Evolutionary conservation across 352 stramenopile genomes (phyloP), one percentile per base, ranked within the genome.

Genomic region (Phytopythium aichiense): DNA sequence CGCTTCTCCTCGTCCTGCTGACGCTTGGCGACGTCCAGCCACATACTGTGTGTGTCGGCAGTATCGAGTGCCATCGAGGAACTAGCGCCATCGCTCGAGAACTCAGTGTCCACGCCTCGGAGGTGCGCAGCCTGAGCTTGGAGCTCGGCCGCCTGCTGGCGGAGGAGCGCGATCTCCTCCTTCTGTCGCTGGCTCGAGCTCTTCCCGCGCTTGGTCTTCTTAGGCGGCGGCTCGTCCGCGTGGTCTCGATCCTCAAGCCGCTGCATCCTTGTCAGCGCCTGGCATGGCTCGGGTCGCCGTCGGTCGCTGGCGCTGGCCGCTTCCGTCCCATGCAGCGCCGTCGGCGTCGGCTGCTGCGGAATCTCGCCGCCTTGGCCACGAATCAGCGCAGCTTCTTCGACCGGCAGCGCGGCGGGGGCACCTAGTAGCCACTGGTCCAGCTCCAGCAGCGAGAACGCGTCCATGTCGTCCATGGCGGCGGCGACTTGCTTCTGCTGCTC

Each of bases 141-240:
- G 4, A 77, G 59, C 37, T 78, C 55, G 11, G 62, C 25, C 1
- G 64, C 7, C 40, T 73, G 72, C 35, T 58, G 56, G 15, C 49
- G 30, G 11, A 78, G 42, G 13, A 67, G 65, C 40, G 60, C 60
- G 18, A 78, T 55, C 48, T 75, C 65, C 31, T 75, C 67, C 37
- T 78, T 76, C 52, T 68, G 59, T 51, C 69, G 66, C 37, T 76
- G 63, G 50, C 66, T 73, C 9, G 69, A 70, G 50, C 65, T 76
- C 40, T 71, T 76, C 16, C 68, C 70, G 23, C 53, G 52, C 18
- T 69, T 71, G 4, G 31, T 23, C 23, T 66, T 71, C 48, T 72
- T 76, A 8, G n/a, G 42, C 2, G 53, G 31, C 8, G 69, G 69
- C 25, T 2, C 0, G 2, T 16, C 12, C 9, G 15, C 13, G 1